phyloP scores from a whole-genome alignment of 768 basidiomycete genomes.

The Mrakia blollopis region DNA sequence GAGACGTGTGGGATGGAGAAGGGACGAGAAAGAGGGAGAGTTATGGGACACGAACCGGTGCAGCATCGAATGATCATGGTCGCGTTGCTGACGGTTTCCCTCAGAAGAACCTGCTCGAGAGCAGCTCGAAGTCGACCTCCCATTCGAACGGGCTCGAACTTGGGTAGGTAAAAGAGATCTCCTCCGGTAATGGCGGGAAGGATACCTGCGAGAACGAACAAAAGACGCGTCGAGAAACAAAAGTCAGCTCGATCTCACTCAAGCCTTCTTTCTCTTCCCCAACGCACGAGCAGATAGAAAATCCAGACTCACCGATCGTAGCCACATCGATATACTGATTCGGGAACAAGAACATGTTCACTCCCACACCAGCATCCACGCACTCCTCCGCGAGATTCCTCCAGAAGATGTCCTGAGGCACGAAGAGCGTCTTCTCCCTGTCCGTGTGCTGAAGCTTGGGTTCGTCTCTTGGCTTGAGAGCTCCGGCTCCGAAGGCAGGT shows the following conservation, averaged over 20 bases:
- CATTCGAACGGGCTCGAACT: slow-evolving; percentile 71
- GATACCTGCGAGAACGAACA: slow-evolving; percentile 48
- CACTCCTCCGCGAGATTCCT: slow-evolving; percentile 78
- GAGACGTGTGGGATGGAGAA: background rate
- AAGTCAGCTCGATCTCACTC: background rate
- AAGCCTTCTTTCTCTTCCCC: no score
- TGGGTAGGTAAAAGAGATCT: slow-evolving; percentile 83
- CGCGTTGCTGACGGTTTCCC: slow-evolving; percentile 74
- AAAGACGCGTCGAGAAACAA: no score
- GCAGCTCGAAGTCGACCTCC: slow-evolving; percentile 65
- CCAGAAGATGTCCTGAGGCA: slow-evolving; percentile 69
- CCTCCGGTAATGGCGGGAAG: slow-evolving; percentile 76
- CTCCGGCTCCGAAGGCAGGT: slow-evolving; percentile 40
- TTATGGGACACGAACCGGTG: slow-evolving; percentile 55
- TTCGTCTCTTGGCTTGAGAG: slow-evolving; percentile 54
- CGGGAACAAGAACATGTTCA: slow-evolving; percentile 82
- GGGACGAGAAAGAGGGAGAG: background rate
- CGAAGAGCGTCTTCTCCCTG: slow-evolving; percentile 76
- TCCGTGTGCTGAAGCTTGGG: slow-evolving; percentile 69
- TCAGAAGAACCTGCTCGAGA: slow-evolving; percentile 58
- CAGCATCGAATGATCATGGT: slow-evolving; percentile 77
- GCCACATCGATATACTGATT: slow-evolving; percentile 76
- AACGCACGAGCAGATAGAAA: no score
- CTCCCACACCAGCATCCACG: slow-evolving; percentile 80
- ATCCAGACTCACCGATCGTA: slow-evolving; percentile 59